Percentiles rank a stretch among this genome's conserved stretches.
Evolutionary conservation across 2,329 filamentous ascomycete genomes (phyloP).

Genomic region (Calonectria leucothoes): DNA sequence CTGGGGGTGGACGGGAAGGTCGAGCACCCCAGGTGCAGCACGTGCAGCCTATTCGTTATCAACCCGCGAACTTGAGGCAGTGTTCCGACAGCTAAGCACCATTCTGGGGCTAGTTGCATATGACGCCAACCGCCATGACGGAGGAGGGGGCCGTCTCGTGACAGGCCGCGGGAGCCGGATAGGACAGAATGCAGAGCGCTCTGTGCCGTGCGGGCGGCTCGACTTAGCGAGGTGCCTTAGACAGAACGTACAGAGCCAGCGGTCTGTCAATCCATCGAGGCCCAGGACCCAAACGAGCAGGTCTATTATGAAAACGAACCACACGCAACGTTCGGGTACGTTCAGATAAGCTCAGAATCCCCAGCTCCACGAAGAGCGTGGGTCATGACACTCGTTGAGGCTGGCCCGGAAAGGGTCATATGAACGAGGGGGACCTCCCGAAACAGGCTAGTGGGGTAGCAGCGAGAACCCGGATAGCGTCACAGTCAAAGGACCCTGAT

Average conservation of each 20-base stretch:
- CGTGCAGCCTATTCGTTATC: constrained; percentile 13
- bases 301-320: not conserved
- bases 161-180: not conserved
- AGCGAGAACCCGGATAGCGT: not conserved
- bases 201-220: not conserved
- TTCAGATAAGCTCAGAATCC: constrained; percentile 1
- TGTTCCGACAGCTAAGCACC: constrained; percentile 10
- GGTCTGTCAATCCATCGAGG: not conserved
- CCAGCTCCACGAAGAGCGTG: not conserved
- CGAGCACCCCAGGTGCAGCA: constrained; percentile 1
- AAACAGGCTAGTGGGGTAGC: constrained; percentile 8
- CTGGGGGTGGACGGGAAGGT: not conserved
- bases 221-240: not conserved
- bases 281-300: not conserved
- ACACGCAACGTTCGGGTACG: too few relatives aligned
- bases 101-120: constrained; percentile 12
- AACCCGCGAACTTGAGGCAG: constrained; percentile 1
- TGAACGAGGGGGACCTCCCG: not conserved
- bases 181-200: not conserved
- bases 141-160: constrained; percentile 8
- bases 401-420: not conserved
- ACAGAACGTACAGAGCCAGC: too few relatives aligned
- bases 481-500: constrained; percentile 28
- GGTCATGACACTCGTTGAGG: not conserved
- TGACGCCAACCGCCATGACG: constrained; percentile 10